Evolutionary conservation across 202 grass and related monocot species (phyloP).

Genomic region (Eragrostis tef): DNA sequence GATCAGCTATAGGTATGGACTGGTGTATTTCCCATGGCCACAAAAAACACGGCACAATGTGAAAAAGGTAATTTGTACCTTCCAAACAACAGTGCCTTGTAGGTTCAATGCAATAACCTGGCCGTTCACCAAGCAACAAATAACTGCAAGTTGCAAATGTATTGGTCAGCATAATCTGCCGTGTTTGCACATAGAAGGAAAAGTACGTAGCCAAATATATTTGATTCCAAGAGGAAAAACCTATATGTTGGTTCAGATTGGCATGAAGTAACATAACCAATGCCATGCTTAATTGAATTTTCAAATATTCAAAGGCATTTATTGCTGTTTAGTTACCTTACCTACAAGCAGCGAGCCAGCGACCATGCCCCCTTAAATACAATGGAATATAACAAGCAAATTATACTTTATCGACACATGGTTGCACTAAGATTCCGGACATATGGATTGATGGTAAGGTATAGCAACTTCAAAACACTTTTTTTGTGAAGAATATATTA

Average conservation of each 20-base stretch:
- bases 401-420: neutral
- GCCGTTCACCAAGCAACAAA: constrained; percentile 92
- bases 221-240: neutral
- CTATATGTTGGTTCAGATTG: neutral
- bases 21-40: neutral
- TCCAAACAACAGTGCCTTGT: constrained; percentile 72
- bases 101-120: constrained; percentile 70
- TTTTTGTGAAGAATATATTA: neutral
- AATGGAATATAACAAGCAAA: constrained; percentile 18
- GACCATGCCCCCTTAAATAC: constrained; percentile 23
- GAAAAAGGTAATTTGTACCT: constrained; percentile 50
- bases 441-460: neutral
- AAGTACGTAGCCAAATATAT: neutral
- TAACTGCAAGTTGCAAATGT: constrained; percentile 58
- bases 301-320: neutral
- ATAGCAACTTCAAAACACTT: neutral
- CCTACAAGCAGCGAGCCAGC: constrained; percentile 13
- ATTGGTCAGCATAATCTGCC: constrained; percentile 29
- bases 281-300: neutral
- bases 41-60: constrained; percentile 26
- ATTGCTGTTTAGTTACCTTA: neutral
- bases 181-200: constrained; percentile 20
- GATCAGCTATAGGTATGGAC: neutral
- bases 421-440: constrained; percentile 16
- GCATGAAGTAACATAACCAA: neutral